Conservation (phyloP, 306 rosid species). For the Vigna radiata region DNA sequence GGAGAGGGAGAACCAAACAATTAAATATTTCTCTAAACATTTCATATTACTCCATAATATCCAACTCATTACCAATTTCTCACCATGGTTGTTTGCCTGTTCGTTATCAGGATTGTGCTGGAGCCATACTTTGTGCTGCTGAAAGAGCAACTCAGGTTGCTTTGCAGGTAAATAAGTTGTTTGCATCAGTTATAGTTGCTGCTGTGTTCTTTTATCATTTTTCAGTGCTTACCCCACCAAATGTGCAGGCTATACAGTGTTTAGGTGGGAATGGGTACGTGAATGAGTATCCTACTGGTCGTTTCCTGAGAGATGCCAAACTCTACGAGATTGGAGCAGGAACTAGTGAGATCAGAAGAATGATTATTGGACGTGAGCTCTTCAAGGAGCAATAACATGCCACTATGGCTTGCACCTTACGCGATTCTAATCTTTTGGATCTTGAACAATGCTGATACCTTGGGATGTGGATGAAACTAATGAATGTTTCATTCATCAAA, state of each 20-base stretch:
- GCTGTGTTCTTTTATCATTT: background rate
- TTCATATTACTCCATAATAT: too few relatives aligned
- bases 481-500: conserved; percentile 34
- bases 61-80: background rate
- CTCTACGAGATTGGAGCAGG: conserved; percentile 93
- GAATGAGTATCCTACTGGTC: conserved; percentile 86
- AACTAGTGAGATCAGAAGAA: conserved; percentile 91
- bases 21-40: too few relatives aligned
- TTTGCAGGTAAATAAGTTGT: conserved; percentile 67
- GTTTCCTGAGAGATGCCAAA: conserved; percentile 89
- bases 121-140: conserved; percentile 84
- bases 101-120: conserved; percentile 87
- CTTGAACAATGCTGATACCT: conserved; percentile 15
- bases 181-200: conserved; percentile 9
- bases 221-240: background rate
- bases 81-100: background rate
- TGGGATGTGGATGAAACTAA: conserved; percentile 22
- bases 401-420: background rate
- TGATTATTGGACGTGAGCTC: conserved; percentile 91
- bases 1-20: too few relatives aligned
- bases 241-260: conserved; percentile 82
- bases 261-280: conserved; percentile 98
- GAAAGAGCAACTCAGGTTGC: conserved; percentile 98
- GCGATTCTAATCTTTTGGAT: background rate
- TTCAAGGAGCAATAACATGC: conserved; percentile 68